A percentile compares a stretch with the other conserved stretches of the same genome.
These are phyloP conservation scores for Tulasnella calospora DNA, from an alignment of 768 basidiomycete species.

Conservation along the genomic window DNA sequence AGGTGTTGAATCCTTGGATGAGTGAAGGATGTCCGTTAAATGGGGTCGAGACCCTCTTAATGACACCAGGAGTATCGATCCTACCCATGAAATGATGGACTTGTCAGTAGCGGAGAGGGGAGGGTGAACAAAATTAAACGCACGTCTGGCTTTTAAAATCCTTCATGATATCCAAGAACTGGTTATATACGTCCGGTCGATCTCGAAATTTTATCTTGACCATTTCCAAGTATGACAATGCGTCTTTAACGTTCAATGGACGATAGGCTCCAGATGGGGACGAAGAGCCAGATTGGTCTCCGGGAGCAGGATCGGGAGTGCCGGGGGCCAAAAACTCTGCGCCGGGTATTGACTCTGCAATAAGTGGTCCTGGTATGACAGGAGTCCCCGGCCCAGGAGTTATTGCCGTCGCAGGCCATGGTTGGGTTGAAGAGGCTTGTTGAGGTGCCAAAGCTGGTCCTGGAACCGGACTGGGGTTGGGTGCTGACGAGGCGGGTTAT, in stretches of 20 bases:
- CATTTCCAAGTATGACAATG: slow-evolving; percentile 35
- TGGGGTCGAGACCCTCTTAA: slow-evolving; percentile 86
- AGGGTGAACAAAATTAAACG: slow-evolving; percentile 36
- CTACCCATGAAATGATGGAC: slow-evolving; percentile 40
- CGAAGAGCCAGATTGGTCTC: slow-evolving; percentile 11
- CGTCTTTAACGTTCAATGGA: slow-evolving; percentile 31
- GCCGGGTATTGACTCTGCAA: neutral
- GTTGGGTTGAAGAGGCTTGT: slow-evolving; percentile 14
- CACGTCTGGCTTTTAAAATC: slow-evolving; percentile 96
- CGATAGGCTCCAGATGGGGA: slow-evolving; percentile 15
- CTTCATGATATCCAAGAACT: slow-evolving; percentile 51
- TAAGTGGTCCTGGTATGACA: neutral
- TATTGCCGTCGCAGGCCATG: slow-evolving; percentile 20
- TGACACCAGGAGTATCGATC: slow-evolving; percentile 96
- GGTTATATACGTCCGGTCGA: slow-evolving; percentile 32
- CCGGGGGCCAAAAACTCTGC: slow-evolving; percentile 1
- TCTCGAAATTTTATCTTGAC: slow-evolving; percentile 35
- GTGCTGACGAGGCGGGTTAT: neutral
- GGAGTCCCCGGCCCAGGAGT: slow-evolving; percentile 9
- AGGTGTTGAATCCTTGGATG: slow-evolving; percentile 98
- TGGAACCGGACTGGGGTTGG: neutral
- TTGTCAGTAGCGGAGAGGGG: neutral
- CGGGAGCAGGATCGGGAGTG: slow-evolving; percentile 13
- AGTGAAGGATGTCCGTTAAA: slow-evolving; percentile 86
- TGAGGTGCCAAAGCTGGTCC: slow-evolving; percentile 4